These are phyloP conservation scores for Wickerhamomyces chambardii DNA, from an alignment of 805 yeast species.

Conservation along the genomic window DNA sequence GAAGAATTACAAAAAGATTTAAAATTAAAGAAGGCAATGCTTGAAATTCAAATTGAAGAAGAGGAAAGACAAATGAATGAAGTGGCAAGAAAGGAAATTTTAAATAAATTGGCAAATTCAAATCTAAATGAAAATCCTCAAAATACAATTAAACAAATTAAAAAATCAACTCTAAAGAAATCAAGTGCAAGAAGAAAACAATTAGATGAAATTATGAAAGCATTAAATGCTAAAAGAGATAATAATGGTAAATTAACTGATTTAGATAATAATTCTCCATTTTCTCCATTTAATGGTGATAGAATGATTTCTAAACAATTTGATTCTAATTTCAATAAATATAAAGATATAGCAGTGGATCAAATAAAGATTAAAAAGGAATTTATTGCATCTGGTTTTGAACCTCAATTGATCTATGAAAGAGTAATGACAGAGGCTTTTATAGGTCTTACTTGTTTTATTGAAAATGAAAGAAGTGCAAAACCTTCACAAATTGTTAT, in stretches of 20 bases:
- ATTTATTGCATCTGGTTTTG: conserved; percentile 82
- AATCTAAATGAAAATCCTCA: conserved; percentile 33
- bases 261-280: conserved; percentile 44
- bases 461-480: conserved; percentile 50
- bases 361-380: conserved; percentile 47
- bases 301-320: conserved; percentile 48
- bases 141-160: conserved; percentile 42
- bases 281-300: conserved; percentile 94
- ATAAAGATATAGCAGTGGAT: conserved; percentile 58
- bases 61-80: conserved; percentile 47
- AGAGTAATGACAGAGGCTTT: conserved; percentile 84
- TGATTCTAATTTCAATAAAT: conserved; percentile 32
- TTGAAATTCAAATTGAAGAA: conserved; percentile 60
- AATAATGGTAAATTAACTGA: conserved; percentile 19
- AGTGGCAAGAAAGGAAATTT: conserved; percentile 45
- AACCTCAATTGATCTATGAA: conserved; percentile 57
- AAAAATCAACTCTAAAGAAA: conserved; percentile 47
- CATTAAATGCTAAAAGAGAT: conserved; percentile 23
- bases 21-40: conserved; percentile 33
- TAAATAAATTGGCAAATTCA: conserved; percentile 41
- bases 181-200: conserved; percentile 55
- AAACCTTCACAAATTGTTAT: too few relatives aligned
- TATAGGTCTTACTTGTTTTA: conserved; percentile 77
- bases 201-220: conserved; percentile 28
- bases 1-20: conserved; percentile 68